phyloP scores from a whole-genome alignment of 176 grass and related monocot species.

The Calamus simplicifolius region DNA sequence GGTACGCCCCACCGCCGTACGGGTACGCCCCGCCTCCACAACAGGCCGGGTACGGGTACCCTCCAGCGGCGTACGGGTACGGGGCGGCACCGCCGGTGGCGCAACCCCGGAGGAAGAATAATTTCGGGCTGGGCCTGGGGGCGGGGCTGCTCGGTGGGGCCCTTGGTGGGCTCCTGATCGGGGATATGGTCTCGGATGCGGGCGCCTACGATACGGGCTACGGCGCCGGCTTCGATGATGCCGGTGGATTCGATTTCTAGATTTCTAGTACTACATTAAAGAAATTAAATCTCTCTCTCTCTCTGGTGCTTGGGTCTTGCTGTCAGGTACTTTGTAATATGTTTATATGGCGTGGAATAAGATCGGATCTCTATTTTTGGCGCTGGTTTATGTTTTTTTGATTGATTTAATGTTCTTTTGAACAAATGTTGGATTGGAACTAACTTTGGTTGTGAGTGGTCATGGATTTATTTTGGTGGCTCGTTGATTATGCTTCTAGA shows the following conservation, averaged over 20 bases:
- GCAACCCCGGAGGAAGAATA: slow-evolving; percentile 8
- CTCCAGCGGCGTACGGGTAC: slow-evolving; percentile 21
- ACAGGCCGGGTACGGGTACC: slow-evolving; percentile 19
- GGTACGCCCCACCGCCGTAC: slow-evolving; percentile 3
- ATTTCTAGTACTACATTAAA: not conserved
- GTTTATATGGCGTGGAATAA: no score
- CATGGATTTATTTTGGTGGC: no score
- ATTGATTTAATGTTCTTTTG: not conserved
- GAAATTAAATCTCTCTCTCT: no score
- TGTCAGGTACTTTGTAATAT: no score
- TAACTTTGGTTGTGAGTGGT: no score
- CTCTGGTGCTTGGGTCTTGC: no score
- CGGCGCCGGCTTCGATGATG: slow-evolving; percentile 36
- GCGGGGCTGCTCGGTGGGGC: slow-evolving; percentile 51
- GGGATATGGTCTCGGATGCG: slow-evolving; percentile 44
- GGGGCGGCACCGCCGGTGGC: not conserved
- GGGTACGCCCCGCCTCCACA: not conserved
- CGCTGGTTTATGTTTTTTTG: not conserved
- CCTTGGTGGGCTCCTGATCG: slow-evolving; percentile 40
- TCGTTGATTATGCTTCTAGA: no score
- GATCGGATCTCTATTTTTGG: no score
- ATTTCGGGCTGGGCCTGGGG: slow-evolving; percentile 30
- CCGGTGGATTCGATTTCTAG: slow-evolving; percentile 7
- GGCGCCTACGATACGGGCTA: slow-evolving; percentile 45
- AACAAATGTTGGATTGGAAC: no score